Evolutionary conservation across 1,284 basidiomycete genomes (phyloP), one percentile per base, ranked within the genome.

Genomic region (Cryptococcus sp.): DNA sequence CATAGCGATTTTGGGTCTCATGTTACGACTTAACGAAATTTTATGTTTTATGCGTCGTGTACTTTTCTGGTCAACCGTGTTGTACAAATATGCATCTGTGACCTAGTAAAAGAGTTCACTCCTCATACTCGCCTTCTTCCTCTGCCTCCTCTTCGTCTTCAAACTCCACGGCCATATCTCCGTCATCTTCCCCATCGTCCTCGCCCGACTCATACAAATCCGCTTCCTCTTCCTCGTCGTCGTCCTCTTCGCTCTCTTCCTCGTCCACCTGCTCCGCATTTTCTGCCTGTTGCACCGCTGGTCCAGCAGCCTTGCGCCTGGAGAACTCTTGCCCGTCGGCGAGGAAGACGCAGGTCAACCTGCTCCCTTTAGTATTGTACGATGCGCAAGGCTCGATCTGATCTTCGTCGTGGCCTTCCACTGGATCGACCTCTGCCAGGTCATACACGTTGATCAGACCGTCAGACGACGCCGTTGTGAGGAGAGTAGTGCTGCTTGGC

Each of bases 311-410:
- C 11, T 65, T 68, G 40, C 61, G 60, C 38, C 84, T 83, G 3
- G 82, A 83, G 63, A 56, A 42, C 13, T 84, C 83, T 6, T 84
- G 84, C 63, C 76, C 73, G n/a, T 77, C 76, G 7, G 87, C 88
- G 43, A 91, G 72, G 5, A 86, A 82, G 38, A 92, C 79, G 69
- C 91, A 93, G 7, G 90, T 93, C 69, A 95, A 77, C 15, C 92
- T 82, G 40, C 86, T 90, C 10, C 89, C 90, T 64, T 91, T 91
- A 0, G 90, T 89, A 75, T 93, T 88, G 71, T 92, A 93, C 52
- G 79, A 82, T 2, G 83, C 83, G 1, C 86, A 79, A 0, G 91
- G 85, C 40, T 23, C 90, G 78, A 60, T 84, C 76, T 17, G 73
- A 38, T 41, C 72, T 68, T 58, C 79, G 75, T 52, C 58, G 57